Base-by-base conservation (phyloP, 164 flowering plant species). In the Taxillus chinensis region DNA sequence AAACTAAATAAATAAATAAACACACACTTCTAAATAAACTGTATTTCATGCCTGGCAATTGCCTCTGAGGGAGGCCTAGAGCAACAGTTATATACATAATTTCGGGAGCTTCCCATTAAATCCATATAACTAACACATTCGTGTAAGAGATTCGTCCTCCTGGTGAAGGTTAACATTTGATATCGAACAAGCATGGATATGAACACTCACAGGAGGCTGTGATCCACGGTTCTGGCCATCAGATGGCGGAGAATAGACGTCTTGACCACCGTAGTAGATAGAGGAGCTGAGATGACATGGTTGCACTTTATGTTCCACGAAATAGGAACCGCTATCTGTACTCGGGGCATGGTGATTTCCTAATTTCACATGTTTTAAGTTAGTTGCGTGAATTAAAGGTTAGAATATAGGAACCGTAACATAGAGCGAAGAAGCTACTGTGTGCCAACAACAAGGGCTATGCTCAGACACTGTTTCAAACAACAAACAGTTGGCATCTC, bases 181-280 rank as follows among this genome's bases (percentile, higher is more conserved):
- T 45, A 7, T 45, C 48, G 11, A 7, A 45, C 48, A 45, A 45
- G 48, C 48, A 45, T 45, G 2, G 9, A 11, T 7, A 2, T 7
- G 9, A 45, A 38, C 3, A 70, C 78, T 75, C 53, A 79, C 82
- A 50, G 17, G 43, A 3, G 80, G 56, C 8, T 59, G 57, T 8
- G 66, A 39, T 53, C 66, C 67, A 11, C 70, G 50, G 45, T 66
- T 57, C 40, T 62, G 61, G 56, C 73, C 40, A 54, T 52, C 71
- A 39, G 57, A 12, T 40, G 75, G 68, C 14, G 70, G 68, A 52
- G 78, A 65, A 65, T 79, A 83, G 51, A 74, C 70, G 38, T 83
- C 87, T 74, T 77, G 87, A 49, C 87, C 87, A 41, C 87, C 87
- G 64, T 83, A 83, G 67, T 77, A 76, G 61, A 83, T 77, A 2